These are phyloP conservation scores for Elasticomyces elasticus DNA, from an alignment of 495 filamentous ascomycete genomes.

Conservation along the genomic window DNA sequence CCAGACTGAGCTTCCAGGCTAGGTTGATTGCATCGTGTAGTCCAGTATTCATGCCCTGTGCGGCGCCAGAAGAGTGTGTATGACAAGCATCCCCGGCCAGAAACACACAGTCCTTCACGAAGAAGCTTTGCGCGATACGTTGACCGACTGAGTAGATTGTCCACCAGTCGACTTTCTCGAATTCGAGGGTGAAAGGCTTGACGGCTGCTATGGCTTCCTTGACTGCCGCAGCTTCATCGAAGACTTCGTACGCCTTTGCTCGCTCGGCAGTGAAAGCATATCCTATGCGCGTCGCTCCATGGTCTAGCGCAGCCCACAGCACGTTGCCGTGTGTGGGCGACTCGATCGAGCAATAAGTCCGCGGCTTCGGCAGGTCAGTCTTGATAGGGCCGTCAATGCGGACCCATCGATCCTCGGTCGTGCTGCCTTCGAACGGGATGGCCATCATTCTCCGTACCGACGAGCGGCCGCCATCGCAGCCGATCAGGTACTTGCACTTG, in stretches of 20 bases:
- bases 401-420: constrained; percentile 39
- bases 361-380: constrained; percentile 41
- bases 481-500: constrained; percentile 38
- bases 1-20: constrained; percentile 41
- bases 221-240: constrained; percentile 33
- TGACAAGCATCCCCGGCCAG: constrained; percentile 45
- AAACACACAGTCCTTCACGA: constrained; percentile 35
- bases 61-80: constrained; percentile 41
- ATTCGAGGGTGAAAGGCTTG: constrained; percentile 38
- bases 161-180: constrained; percentile 46
- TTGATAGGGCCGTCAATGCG: constrained; percentile 42
- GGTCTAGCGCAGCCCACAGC: constrained; percentile 42
- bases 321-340: constrained; percentile 43
- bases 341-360: constrained; percentile 40
- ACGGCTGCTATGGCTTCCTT: constrained; percentile 38
- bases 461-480: constrained; percentile 40
- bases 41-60: constrained; percentile 46
- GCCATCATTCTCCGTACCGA: constrained; percentile 35
- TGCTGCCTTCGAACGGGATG: constrained; percentile 39
- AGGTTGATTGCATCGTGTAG: constrained; percentile 47
- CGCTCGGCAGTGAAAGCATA: constrained; percentile 42
- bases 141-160: constrained; percentile 49
- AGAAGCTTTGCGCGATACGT: constrained; percentile 39
- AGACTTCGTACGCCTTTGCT: constrained; percentile 34
- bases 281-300: constrained; percentile 41